These are phyloP conservation scores for Xerocomellus amylosporus DNA, from an alignment of 768 basidiomycete species.

Conservation along the genomic window DNA sequence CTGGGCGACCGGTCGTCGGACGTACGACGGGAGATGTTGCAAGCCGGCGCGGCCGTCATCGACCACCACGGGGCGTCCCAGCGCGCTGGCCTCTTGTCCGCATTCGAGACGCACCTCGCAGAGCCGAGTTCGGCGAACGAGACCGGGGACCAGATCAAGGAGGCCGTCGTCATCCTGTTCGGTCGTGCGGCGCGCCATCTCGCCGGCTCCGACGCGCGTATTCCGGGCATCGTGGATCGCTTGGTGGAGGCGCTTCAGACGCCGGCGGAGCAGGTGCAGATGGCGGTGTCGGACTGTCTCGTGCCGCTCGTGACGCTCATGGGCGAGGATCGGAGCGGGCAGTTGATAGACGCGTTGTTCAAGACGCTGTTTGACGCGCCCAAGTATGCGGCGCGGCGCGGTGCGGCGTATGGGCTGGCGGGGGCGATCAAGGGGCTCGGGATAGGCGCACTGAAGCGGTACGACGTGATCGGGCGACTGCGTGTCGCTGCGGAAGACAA, in stretches of 20 bases:
- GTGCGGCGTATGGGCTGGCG: constrained; percentile 94
- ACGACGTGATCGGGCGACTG: constrained; percentile 70
- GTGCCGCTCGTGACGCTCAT: constrained; percentile 79
- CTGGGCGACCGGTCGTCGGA: constrained; percentile 81
- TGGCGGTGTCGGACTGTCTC: constrained; percentile 94
- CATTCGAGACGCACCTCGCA: constrained; percentile 78
- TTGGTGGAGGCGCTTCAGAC: constrained; percentile 89
- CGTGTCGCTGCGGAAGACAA: constrained; percentile 83
- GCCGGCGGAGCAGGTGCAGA: constrained; percentile 93
- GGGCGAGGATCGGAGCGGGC: constrained; percentile 39
- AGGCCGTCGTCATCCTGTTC: constrained; percentile 92
- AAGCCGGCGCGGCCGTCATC: constrained; percentile 76
- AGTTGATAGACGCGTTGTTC: constrained; percentile 74
- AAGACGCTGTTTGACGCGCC: constrained; percentile 70
- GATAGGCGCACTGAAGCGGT: constrained; percentile 80
- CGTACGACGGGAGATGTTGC: constrained; percentile 86
- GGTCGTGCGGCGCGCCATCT: constrained; percentile 91
- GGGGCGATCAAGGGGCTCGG: constrained; percentile 93
- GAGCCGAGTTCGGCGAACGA: constrained; percentile 57
- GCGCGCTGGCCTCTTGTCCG: constrained; percentile 69
- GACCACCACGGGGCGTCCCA: constrained; percentile 76
- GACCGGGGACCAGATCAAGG: constrained; percentile 84
- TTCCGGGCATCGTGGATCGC: constrained; percentile 78
- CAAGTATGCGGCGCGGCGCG: constrained; percentile 93
- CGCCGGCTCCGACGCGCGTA: constrained; percentile 68